phyloP scores from a whole-genome alignment of 2,329 filamentous ascomycete genomes.

The Ascochyta pisi region DNA sequence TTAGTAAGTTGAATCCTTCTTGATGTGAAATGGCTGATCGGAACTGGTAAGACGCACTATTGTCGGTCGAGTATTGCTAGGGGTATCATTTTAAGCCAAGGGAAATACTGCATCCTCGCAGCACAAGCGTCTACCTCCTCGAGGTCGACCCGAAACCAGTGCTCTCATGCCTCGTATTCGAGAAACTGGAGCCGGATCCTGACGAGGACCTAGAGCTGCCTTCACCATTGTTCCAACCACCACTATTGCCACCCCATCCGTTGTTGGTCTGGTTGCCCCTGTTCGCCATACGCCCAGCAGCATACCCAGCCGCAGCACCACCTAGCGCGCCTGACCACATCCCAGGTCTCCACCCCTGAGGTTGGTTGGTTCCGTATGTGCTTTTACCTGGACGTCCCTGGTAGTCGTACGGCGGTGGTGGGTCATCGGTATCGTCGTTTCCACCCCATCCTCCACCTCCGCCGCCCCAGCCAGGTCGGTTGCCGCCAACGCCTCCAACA shows the following conservation, averaged over 20 bases:
- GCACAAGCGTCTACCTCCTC: conserved; percentile 34
- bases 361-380: conserved; percentile 29
- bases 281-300: conserved; percentile 58
- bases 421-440: conserved; percentile 52
- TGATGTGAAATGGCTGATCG: too few species aligned
- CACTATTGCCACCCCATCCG: conserved; percentile 40
- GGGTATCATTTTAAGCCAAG: conserved; percentile 45
- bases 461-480: conserved; percentile 48
- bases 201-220: conserved; percentile 46
- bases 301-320: conserved; percentile 73
- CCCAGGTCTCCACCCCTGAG: conserved; percentile 70
- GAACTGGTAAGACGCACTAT: too few species aligned
- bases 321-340: conserved; percentile 75
- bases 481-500: conserved; percentile 29
- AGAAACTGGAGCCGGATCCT: conserved; percentile 46
- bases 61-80: neutral
- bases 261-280: conserved; percentile 51
- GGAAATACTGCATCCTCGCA: conserved; percentile 1
- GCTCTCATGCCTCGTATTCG: conserved; percentile 66
- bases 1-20: too few species aligned
- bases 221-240: conserved; percentile 47
- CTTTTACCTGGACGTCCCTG: conserved; percentile 31
- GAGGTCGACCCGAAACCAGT: conserved; percentile 76
- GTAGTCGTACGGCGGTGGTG: conserved; percentile 58
- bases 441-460: conserved; percentile 49